Percentiles rank a stretch among this genome's conserved stretches.
phyloP scores from a whole-genome alignment of 805 yeast genomes.

The Saturnispora besseyi region DNA sequence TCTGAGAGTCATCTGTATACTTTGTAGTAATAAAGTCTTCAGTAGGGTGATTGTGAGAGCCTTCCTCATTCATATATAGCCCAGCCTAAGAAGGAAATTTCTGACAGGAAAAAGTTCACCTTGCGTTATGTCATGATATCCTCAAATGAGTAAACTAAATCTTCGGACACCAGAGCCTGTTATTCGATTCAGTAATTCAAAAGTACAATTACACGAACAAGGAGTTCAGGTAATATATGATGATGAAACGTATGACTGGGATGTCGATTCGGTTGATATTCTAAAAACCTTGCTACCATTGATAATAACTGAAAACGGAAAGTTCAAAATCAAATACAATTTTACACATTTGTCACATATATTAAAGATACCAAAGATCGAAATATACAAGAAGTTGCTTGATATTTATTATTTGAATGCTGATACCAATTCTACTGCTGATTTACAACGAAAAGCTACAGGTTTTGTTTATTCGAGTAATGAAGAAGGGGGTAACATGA shows the following conservation, averaged over 20 bases:
- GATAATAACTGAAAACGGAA: constrained; percentile 13
- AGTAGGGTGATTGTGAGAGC: background rate
- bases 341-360: constrained; percentile 16
- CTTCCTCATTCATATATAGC: background rate
- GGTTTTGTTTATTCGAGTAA: background rate
- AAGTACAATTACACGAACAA: background rate
- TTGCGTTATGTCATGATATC: background rate
- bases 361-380: constrained; percentile 11
- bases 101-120: background rate
- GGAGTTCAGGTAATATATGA: background rate
- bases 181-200: background rate
- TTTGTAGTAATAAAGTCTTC: background rate
- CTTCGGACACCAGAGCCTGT: background rate
- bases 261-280: constrained; percentile 10
- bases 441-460: background rate
- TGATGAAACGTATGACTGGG: constrained; percentile 12
- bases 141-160: background rate
- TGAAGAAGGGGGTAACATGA: background rate
- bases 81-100: background rate
- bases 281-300: constrained; percentile 13
- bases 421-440: background rate
- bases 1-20: background rate
- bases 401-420: constrained; percentile 15
- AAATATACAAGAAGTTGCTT: constrained; percentile 19
- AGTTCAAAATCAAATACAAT: constrained; percentile 14